phyloP scores from a whole-genome alignment of 2,329 filamentous ascomycete genomes.

The Aspergillus carbonarius region DNA sequence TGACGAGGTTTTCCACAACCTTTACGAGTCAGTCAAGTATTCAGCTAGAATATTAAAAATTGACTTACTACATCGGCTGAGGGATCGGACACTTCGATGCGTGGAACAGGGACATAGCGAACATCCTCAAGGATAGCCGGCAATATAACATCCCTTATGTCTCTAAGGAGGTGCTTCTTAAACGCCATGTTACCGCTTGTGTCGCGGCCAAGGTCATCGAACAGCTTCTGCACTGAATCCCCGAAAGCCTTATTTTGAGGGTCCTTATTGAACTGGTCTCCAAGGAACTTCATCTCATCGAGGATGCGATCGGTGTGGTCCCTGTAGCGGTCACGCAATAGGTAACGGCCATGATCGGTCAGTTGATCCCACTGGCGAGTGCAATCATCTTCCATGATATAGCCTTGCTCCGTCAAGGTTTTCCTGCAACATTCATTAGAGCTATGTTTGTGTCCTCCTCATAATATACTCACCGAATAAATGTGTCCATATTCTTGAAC shows the following conservation, averaged over 20 bases:
- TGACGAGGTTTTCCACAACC: constrained; percentile 86
- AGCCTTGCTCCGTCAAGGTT: constrained; percentile 85
- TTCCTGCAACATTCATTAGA: constrained; percentile 48
- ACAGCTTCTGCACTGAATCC: constrained; percentile 75
- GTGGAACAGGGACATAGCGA: constrained; percentile 86
- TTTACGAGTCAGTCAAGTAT: constrained; percentile 12
- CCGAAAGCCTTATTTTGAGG: constrained; percentile 80
- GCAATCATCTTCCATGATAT: constrained; percentile 77
- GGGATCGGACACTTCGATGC: constrained; percentile 86
- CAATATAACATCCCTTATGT: constrained; percentile 81
- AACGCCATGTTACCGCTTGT: constrained; percentile 79
- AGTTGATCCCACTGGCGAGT: constrained; percentile 79
- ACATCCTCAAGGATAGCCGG: constrained; percentile 79
- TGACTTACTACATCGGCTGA: constrained; percentile 68
- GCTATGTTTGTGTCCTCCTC: not conserved
- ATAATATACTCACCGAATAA: constrained; percentile 56
- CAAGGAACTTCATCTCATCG: constrained; percentile 88
- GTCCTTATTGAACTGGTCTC: constrained; percentile 85
- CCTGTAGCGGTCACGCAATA: constrained; percentile 86
- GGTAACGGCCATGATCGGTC: constrained; percentile 79
- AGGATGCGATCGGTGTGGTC: constrained; percentile 80
- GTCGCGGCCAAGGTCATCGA: constrained; percentile 86
- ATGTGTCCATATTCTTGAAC: constrained; percentile 78
- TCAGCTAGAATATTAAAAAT: too few relatives aligned
- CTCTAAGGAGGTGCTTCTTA: constrained; percentile 90